Base-by-base conservation (phyloP, 2,329 filamentous ascomycete genomes). In the Didymella pinodella region DNA sequence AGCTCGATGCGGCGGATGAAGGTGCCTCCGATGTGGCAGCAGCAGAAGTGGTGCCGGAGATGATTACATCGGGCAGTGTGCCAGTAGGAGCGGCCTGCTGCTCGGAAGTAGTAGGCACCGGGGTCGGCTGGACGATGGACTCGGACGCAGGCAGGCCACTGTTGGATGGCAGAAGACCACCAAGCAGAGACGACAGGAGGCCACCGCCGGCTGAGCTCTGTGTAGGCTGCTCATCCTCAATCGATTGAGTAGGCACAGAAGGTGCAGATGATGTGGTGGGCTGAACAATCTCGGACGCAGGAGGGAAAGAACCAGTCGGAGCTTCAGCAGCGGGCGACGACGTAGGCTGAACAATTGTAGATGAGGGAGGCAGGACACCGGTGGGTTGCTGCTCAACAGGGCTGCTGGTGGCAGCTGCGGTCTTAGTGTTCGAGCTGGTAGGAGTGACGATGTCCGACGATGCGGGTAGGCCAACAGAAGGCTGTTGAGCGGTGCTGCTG, bases 211-310 rank as follows among this genome's bases (percentile, higher is more conserved):
- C 57, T 46, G 59, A 47, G 7, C 59, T 48, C 22, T 45, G 48
- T 43, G 52, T 28, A 14, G 61, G 50, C 46, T 53, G 34, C 12
- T 54, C 50, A 16, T 5, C 40, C 7, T n/a, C 44, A n/a, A 41
- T 29, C 16, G 62, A 58, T 18, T 54, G 54, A 16, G 64, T 66
- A 10, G 73, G 71, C 52, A 68, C 57, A 47, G 50, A 25, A 34
- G 46, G 14, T 20, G 50, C 38, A 29, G 57, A 59, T 7, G 57
- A 47, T 7, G 56, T n/a, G 2, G 50, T 50, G 22, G 55, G 55
- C 20, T 18, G 49, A 2, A 58, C 16, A 28, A 58, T 58, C 29
- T 36, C 29, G 3, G 46, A 52, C 25, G 25, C 7, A 1, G 34
- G 48, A 49, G 41, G 61, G 36, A 46, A 14, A 11, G 43, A 25